These are phyloP conservation scores for Synchytrium microbalum DNA, from an alignment of 371 early-diverging fungal genomes.

Conservation along the genomic window DNA sequence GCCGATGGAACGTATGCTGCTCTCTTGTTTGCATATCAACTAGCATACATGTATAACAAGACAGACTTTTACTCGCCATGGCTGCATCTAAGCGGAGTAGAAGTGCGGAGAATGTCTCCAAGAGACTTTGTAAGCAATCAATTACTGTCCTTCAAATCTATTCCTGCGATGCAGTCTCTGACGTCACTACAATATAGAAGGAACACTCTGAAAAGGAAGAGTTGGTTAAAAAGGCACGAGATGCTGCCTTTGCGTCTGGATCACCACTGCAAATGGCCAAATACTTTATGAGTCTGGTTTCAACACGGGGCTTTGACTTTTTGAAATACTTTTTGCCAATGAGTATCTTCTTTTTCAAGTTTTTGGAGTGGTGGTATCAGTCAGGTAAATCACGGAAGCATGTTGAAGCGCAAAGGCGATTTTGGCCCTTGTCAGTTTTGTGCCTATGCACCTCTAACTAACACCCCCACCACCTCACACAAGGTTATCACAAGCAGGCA, in stretches of 20 bases:
- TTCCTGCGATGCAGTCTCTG: slow-evolving; percentile 14
- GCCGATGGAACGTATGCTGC: slow-evolving; percentile 56
- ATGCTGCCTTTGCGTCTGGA: slow-evolving; percentile 3
- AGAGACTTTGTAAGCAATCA: slow-evolving; percentile 66
- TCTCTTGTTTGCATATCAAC: slow-evolving; percentile 54
- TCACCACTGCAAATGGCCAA: slow-evolving; percentile 3
- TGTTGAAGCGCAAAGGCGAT: too few species aligned
- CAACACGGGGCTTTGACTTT: slow-evolving; percentile 56
- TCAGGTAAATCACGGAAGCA: too few species aligned
- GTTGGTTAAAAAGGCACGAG: not conserved
- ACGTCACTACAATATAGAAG: slow-evolving; percentile 2
- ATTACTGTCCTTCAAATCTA: not conserved
- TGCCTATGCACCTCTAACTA: too few species aligned
- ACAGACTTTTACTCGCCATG: slow-evolving; percentile 74
- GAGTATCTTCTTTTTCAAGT: slow-evolving; percentile 85
- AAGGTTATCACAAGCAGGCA: too few species aligned
- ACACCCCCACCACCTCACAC: too few species aligned
- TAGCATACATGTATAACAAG: slow-evolving; percentile 74
- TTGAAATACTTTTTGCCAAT: slow-evolving; percentile 72
- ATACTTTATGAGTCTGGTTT: slow-evolving; percentile 19
- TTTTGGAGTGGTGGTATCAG: too few species aligned
- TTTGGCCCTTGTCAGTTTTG: too few species aligned
- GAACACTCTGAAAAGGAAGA: slow-evolving; percentile 10
- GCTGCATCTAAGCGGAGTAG: slow-evolving; percentile 64
- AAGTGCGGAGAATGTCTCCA: slow-evolving; percentile 67